Evolutionary conservation across 768 basidiomycete genomes (phyloP).

Genomic region (Serendipita sp.): DNA sequence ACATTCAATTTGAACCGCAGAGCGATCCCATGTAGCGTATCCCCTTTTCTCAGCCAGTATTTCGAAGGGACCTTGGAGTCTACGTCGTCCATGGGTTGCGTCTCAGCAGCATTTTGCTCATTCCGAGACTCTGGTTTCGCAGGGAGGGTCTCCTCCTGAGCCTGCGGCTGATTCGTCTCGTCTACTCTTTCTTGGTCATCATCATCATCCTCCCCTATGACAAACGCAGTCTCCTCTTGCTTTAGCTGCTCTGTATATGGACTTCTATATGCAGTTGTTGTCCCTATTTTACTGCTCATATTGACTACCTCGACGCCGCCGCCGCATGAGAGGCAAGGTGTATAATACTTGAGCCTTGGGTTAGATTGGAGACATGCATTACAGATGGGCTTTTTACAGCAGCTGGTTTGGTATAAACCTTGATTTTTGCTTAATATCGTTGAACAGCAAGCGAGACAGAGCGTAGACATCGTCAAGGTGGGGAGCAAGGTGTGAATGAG

Average conservation of each 20-base stretch:
- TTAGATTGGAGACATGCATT: slow-evolving; percentile 38
- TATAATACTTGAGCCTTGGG: slow-evolving; percentile 47
- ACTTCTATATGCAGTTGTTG: slow-evolving; percentile 11
- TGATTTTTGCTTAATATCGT: slow-evolving; percentile 22
- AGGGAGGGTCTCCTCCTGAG: too few relatives aligned
- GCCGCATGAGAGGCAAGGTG: slow-evolving; percentile 58
- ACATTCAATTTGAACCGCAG: slow-evolving; percentile 44
- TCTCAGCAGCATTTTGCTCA: slow-evolving; percentile 8
- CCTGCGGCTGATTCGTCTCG: neutral
- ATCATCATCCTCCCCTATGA: slow-evolving; percentile 46
- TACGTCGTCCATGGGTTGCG: slow-evolving; percentile 3
- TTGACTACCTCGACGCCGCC: slow-evolving; percentile 33
- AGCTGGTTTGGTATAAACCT: slow-evolving; percentile 36
- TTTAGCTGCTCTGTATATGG: slow-evolving; percentile 30
- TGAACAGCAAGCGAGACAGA: slow-evolving; percentile 48
- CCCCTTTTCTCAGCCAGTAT: slow-evolving; percentile 39
- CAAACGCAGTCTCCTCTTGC: slow-evolving; percentile 43
- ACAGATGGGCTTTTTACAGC: slow-evolving; percentile 55
- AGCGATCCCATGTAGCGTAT: slow-evolving; percentile 51
- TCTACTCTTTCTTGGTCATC: slow-evolving; percentile 22
- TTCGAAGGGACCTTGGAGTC: slow-evolving; percentile 15
- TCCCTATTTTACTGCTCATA: slow-evolving; percentile 9
- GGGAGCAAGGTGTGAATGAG: neutral
- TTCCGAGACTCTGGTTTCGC: neutral
- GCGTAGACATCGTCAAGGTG: slow-evolving; percentile 10